These are phyloP conservation scores for Penicillium arizonense DNA, from an alignment of 495 filamentous ascomycete genomes.

Conservation along the genomic window DNA sequence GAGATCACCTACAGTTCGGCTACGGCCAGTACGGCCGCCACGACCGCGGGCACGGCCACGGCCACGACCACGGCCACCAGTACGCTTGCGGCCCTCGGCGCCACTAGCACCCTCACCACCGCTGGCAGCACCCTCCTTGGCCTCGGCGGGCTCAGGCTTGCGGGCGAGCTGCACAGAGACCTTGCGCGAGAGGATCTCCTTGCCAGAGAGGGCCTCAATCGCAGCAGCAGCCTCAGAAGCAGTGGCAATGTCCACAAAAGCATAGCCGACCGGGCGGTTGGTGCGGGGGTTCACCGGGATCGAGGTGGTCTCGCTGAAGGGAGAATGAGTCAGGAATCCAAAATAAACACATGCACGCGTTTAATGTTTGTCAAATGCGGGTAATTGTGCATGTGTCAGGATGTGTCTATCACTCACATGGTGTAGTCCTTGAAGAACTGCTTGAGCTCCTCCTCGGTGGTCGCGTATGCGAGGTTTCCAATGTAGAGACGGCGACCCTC, in stretches of 20 bases:
- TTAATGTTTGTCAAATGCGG: neutral
- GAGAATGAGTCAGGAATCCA: conserved; percentile 1
- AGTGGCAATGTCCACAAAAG: conserved; percentile 96
- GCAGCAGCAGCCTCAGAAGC: conserved; percentile 91
- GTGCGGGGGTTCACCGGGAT: conserved; percentile 99
- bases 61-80: conserved; percentile 71
- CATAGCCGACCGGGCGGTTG: conserved; percentile 95
- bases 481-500: conserved; percentile 99
- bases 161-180: conserved; percentile 97
- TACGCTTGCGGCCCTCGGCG: conserved; percentile 75
- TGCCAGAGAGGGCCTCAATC: conserved; percentile 90
- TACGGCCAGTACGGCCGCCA: conserved; percentile 61
- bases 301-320: conserved; percentile 86
- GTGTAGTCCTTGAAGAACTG: conserved; percentile 98
- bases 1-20: conserved; percentile 61
- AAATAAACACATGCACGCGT: neutral
- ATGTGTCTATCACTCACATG: conserved; percentile 70
- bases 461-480: conserved; percentile 99
- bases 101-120: conserved; percentile 66
- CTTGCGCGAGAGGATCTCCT: conserved; percentile 96
- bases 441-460: conserved; percentile 99
- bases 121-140: conserved; percentile 70
- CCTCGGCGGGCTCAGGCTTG: conserved; percentile 84
- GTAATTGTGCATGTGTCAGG: neutral
- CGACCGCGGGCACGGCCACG: conserved; percentile 74